These are phyloP conservation scores for Pythium grandisporangium DNA, from an alignment of 352 stramenopile species.

Conservation along the genomic window DNA sequence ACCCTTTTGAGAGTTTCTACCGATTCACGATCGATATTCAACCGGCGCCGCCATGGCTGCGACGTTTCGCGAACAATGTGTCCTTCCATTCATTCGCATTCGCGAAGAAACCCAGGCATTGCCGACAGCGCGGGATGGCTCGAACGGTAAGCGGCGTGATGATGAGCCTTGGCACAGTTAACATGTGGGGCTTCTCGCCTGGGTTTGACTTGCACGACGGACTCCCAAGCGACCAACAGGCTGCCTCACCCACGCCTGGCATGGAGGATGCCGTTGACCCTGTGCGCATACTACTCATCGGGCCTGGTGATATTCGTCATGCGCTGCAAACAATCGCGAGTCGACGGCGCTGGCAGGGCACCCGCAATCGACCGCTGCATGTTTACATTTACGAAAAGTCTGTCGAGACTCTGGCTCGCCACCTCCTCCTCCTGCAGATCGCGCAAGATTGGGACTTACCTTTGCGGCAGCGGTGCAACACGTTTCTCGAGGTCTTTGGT, in stretches of 20 bases:
- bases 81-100: too few species aligned
- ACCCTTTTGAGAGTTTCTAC: too few species aligned
- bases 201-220: constrained; percentile 48
- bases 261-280: constrained; percentile 17
- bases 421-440: constrained; percentile 86
- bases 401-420: constrained; percentile 79
- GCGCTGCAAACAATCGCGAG: constrained; percentile 41
- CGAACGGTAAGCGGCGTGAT: constrained; percentile 41
- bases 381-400: constrained; percentile 88
- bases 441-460: constrained; percentile 83
- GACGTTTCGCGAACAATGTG: too few species aligned
- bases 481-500: constrained; percentile 92
- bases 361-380: constrained; percentile 34
- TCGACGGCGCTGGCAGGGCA: constrained; percentile 23
- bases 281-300: constrained; percentile 47
- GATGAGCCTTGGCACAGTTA: constrained; percentile 76
- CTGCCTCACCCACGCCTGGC: too few species aligned
- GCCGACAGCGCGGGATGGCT: too few species aligned
- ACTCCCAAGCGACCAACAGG: neutral
- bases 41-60: too few species aligned
- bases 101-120: too few species aligned
- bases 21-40: too few species aligned
- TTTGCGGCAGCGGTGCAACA: constrained; percentile 81
- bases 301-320: constrained; percentile 76
- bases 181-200: constrained; percentile 84